Conservation (phyloP, 345 rosid genomes). For the Euclidium syriacum region DNA sequence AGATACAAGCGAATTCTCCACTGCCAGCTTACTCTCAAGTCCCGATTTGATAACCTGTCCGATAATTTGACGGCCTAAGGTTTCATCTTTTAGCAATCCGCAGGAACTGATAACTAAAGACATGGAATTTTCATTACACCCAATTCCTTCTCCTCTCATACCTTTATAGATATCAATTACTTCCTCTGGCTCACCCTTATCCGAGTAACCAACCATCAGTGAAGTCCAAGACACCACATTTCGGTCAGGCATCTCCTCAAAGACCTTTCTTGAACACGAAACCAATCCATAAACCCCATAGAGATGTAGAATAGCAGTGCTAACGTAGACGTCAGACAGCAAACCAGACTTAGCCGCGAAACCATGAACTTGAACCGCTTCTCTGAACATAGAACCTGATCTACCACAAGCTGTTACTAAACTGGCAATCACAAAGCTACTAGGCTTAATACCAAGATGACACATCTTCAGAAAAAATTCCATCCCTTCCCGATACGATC, state of each 20-base stretch:
- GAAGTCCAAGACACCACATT: constrained; percentile 96
- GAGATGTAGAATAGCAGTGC: constrained; percentile 74
- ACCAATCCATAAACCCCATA: constrained; percentile 55
- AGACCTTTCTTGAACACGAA: constrained; percentile 49
- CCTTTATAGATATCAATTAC: constrained; percentile 42
- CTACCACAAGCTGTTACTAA: constrained; percentile 70
- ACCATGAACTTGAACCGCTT: constrained; percentile 68
- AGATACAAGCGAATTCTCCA: constrained; percentile 61
- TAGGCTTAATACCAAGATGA: constrained; percentile 41
- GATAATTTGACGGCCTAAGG: constrained; percentile 54
- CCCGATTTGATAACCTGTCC: constrained; percentile 59
- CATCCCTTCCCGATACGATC: constrained; percentile 42
- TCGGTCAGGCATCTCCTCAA: constrained; percentile 73
- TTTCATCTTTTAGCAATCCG: constrained; percentile 44
- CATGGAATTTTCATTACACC: constrained; percentile 59
- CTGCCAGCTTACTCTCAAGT: constrained; percentile 50
- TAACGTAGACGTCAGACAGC: constrained; percentile 64
- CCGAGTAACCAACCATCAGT: constrained; percentile 64
- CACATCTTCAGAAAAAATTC: constrained; percentile 42
- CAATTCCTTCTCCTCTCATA: constrained; percentile 55
- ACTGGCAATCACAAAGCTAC: constrained; percentile 62
- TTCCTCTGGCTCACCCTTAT: constrained; percentile 44
- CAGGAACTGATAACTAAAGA: constrained; percentile 64
- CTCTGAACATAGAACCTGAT: constrained; percentile 50
- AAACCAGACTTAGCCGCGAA: constrained; percentile 53